Evolutionary conservation across 805 yeast species (phyloP).

Genomic region (Soucietia sequanensis): DNA sequence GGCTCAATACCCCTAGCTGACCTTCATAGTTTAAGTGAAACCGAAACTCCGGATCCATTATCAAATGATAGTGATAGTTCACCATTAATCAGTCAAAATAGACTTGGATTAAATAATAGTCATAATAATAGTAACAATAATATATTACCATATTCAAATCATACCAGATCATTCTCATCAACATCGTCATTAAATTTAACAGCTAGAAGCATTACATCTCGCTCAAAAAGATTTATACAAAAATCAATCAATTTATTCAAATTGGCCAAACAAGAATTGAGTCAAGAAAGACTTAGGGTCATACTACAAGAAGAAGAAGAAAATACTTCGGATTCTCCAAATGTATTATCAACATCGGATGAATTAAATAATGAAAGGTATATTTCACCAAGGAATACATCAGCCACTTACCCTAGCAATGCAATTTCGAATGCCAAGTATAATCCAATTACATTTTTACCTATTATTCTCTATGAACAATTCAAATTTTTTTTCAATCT

Average conservation of each 20-base stretch:
- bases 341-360: no score
- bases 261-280: constrained; percentile 24
- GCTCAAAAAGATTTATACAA: constrained; percentile 8
- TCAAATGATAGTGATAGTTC: constrained; percentile 27
- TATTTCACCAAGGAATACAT: constrained; percentile 36
- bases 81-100: no score
- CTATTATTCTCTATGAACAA: constrained; percentile 88
- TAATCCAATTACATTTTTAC: constrained; percentile 82
- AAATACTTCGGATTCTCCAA: constrained; percentile 6
- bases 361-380: constrained; percentile 29
- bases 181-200: constrained; percentile 13
- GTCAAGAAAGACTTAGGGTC: constrained; percentile 19
- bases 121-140: no score
- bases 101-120: constrained; percentile 10
- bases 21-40: constrained; percentile 24
- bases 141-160: constrained; percentile 11
- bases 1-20: constrained; percentile 28
- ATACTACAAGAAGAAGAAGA: constrained; percentile 2
- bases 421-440: constrained; percentile 94
- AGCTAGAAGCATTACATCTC: constrained; percentile 9
- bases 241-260: constrained; percentile 17
- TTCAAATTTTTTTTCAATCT: constrained; percentile 95
- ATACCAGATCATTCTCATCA: constrained; percentile 20
- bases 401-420: constrained; percentile 53
- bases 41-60: constrained; percentile 5